These are phyloP conservation scores for Salisapilia sapeloensis DNA, from an alignment of 352 stramenopile genomes.

Conservation along the genomic window DNA sequence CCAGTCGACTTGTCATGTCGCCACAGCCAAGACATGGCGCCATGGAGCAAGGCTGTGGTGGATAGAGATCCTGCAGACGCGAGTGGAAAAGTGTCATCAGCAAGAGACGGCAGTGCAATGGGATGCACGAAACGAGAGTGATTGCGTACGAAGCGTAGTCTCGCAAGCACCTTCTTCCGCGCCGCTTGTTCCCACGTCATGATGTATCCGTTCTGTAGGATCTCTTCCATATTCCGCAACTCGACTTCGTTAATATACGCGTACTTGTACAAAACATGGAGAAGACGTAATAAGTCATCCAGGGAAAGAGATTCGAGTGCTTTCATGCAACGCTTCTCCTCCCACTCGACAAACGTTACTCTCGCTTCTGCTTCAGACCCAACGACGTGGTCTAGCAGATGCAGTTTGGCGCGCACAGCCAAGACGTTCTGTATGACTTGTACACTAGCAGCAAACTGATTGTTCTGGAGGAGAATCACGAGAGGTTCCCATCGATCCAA, in stretches of 20 bases:
- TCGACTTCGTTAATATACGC: constrained; percentile 71
- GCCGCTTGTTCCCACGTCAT: constrained; percentile 55
- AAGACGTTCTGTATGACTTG: constrained; percentile 63
- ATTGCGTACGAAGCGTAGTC: constrained; percentile 58
- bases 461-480: constrained; percentile 49
- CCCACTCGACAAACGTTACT: constrained; percentile 18
- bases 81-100: constrained; percentile 37
- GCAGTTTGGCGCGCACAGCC: constrained; percentile 35
- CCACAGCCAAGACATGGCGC: constrained; percentile 14
- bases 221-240: constrained; percentile 41
- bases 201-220: constrained; percentile 70
- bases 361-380: not conserved
- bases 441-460: constrained; percentile 34
- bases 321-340: constrained; percentile 52
- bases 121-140: constrained; percentile 54
- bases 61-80: constrained; percentile 24
- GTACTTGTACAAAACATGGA: constrained; percentile 36
- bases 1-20: no score
- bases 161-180: constrained; percentile 40
- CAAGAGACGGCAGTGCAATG: constrained; percentile 33
- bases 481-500: constrained; percentile 75
- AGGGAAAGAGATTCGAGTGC: constrained; percentile 48
- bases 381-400: constrained; percentile 15
- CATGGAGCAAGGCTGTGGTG: constrained; percentile 29
- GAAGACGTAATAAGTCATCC: constrained; percentile 35